Evolutionary conservation across 371 early-diverging fungal species (phyloP), one percentile per base, ranked within the genome.

Genomic region (Mucor racemosus): DNA sequence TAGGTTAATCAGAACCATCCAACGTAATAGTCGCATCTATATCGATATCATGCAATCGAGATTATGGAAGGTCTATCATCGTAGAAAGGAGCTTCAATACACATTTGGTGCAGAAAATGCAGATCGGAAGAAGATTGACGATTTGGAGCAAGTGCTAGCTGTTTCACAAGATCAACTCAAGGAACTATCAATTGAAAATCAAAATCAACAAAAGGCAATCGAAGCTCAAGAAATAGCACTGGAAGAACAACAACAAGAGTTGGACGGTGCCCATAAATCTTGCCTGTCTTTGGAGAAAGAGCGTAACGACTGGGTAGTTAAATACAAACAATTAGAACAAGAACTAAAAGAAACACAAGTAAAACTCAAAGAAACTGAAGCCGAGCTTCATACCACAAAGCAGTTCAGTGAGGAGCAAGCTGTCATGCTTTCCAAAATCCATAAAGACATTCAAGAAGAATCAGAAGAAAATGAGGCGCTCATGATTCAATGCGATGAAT

Each of bases 31-130:
- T 7, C 84, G 96, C n/a, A 83, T 95, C 41, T 95, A 93, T 72
- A 89, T 94, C 59, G 53, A 53, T 31, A 60, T 60, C 46, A 60
- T 84, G 31, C 60, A 60, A n/a, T 53, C 53, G 13, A 53, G 53
- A 31, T 21, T 53, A 11, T 53, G 53, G 53, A 53, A 53, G 31
- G 53, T 53, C 9, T 53, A 53, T 62, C 86, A 92, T 69, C 97
- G 97, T 58, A 91, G 99, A 67, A 98, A 99, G 83, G 99, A 99
- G n/a, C 85, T 99, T 48, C 82, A 98, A 42, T 94, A 92, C 54
- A 96, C 96, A 1, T 91, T 90, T 66, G 90, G 90, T 15, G 79
- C 86, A 15, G 95, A 96, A 15, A 67, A 73, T 42, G 76, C 88
- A 17, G 82, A 87, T 9, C 81, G 82, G 34, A 79, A 88, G 63